These are phyloP conservation scores for Aspergillus sp. DNA, from an alignment of 2,329 filamentous ascomycete genomes.

Conservation along the genomic window DNA sequence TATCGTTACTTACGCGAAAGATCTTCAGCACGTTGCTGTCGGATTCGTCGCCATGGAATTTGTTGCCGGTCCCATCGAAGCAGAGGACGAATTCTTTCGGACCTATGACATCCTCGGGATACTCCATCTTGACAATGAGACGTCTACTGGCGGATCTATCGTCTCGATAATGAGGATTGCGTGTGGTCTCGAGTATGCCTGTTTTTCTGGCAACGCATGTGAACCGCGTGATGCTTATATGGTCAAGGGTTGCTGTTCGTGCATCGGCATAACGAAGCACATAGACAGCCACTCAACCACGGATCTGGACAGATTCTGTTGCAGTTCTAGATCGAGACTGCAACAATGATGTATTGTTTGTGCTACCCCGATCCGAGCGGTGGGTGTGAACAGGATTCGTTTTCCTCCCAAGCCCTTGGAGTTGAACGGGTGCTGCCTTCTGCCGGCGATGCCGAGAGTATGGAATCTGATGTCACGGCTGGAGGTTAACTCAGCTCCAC, in stretches of 20 bases:
- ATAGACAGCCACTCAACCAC: too few species aligned
- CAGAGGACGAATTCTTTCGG: constrained; percentile 25
- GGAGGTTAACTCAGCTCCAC: not conserved
- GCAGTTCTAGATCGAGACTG: too few species aligned
- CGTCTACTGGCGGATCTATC: too few species aligned
- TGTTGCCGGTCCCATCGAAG: constrained; percentile 43
- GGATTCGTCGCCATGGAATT: constrained; percentile 38
- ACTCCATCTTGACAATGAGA: not conserved
- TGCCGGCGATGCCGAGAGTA: not conserved
- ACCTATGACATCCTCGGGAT: not conserved
- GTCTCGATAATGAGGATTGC: too few species aligned
- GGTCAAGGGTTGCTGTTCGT: too few species aligned
- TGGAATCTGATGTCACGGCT: not conserved
- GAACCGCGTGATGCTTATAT: too few species aligned
- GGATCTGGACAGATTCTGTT: too few species aligned
- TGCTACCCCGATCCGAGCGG: too few species aligned
- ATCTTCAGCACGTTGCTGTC: constrained; percentile 46
- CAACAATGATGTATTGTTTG: too few species aligned
- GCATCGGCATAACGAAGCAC: too few species aligned
- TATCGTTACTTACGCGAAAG: constrained; percentile 8
- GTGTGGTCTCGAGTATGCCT: not conserved
- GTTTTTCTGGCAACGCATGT: not conserved
- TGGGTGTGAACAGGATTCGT: not conserved
- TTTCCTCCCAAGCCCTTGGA: too few species aligned
- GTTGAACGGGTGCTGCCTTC: too few species aligned